Evolutionary conservation across 176 grass and related monocot genomes (phyloP).

Genomic region (Neostapfia colusana): DNA sequence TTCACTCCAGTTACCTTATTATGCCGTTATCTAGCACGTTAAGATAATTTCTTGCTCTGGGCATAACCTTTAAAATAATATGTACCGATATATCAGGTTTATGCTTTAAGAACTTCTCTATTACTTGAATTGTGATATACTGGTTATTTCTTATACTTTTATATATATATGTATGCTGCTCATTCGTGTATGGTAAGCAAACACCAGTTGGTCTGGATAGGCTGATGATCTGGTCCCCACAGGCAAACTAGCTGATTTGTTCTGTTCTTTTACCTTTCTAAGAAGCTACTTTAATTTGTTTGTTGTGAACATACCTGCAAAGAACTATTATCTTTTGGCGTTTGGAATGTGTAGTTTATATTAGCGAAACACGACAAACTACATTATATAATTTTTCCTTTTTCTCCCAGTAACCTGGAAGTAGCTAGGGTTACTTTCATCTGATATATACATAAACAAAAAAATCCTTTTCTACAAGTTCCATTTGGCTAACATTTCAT

Average conservation of each 20-base stretch:
- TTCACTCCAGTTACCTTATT: slow-evolving; percentile 1
- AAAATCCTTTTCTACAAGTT: not conserved
- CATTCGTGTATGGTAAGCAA: not conserved
- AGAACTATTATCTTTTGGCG: not conserved
- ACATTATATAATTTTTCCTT: not conserved
- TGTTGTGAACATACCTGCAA: not conserved
- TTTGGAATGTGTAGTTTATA: not conserved
- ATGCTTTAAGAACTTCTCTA: not conserved
- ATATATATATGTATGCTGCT: not conserved
- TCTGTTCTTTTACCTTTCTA: slow-evolving; percentile 7
- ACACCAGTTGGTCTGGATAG: not conserved
- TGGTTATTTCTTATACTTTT: not conserved
- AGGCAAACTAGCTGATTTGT: not conserved
- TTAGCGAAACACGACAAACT: not conserved
- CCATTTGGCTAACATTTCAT: not conserved
- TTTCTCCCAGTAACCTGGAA: not conserved
- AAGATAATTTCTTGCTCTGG: not conserved
- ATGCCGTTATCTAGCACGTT: not conserved
- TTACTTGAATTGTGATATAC: not conserved
- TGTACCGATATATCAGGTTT: not conserved
- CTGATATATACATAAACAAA: not conserved
- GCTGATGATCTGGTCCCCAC: not conserved
- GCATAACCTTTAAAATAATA: not conserved
- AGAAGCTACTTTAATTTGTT: not conserved
- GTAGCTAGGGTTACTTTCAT: not conserved